Evolutionary conservation across 345 rosid species (phyloP), one percentile per base, ranked within the genome.

Genomic region (Corymbia maculata): DNA sequence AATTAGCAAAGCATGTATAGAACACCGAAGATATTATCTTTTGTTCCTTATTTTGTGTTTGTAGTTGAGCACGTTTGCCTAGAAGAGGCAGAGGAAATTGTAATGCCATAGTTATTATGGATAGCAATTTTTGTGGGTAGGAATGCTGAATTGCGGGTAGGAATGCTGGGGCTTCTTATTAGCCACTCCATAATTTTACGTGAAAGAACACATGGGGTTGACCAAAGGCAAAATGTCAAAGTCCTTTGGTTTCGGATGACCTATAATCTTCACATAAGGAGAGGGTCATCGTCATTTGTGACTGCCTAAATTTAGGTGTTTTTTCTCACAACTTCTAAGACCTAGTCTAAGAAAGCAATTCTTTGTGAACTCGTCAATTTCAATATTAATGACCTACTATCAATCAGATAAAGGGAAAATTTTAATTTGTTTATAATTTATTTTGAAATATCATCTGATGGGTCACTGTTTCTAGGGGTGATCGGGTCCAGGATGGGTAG

Each of bases 1-100:
- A 59, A 59, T 59, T 59, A 2, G 59, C 59, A 21, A 53, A 53
- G 59, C 59, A 53, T 53, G 59, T 53, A 53, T 21, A 0, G 59
- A 21, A 19, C 59, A 53, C 59, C 11, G 42, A 0, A 19, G 59
- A 53, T 64, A 13, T 55, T 21, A 11, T 53, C 24, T 21, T 0
- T 19, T 53, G 0, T 8, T 21, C 1, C 0, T 3, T 3, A 7
- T 8, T 3, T 53, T 21, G 9, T 21, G 11, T 53, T 5, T 55
- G 5, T 8, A 22, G 28, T 59, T 10, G 68, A 59, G 68, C 30
- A 59, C 7, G 30, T 26, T 24, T 26, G 68, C 26, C 15, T 26
- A 26, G 68, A 59, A 59, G 30, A 59, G 68, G 14, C 68, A 26
- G 14, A 24, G 68, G 66, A 59, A 24, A 59, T 59, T 12, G 14